Evolutionary conservation across 768 basidiomycete genomes (phyloP), one percentile per base, ranked within the genome.

Genomic region (Agrocybe chaxingu): DNA sequence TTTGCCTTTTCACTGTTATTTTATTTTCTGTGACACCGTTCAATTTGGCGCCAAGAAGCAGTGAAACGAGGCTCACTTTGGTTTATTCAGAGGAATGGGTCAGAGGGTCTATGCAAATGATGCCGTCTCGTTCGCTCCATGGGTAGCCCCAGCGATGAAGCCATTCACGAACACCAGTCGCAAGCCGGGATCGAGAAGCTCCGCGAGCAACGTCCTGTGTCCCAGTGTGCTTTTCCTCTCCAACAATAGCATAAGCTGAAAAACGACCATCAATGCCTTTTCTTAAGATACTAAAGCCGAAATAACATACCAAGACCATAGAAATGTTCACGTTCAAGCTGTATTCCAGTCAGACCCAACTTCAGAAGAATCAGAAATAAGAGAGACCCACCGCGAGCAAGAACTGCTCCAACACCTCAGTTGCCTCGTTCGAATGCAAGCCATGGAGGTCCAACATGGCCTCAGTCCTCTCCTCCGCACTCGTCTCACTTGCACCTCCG

Each of bases 141-240:
- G 95, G 90, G 71, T 95, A 98, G 50, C 91, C 90, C 92, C 92
- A 98, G 48, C 88, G 82, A 59, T 93, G 89, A 41, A 98, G 69
- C 87, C 88, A 96, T 61, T 93, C 90, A 53, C 90, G 85, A 38
- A 97, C 86, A 8, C 89, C 91, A 1, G 89, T 81, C 9, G 90
- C 89, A 5, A 98, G 76, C 8, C 95, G 85, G 18, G 82, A 79
- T 46, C 90, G 84, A 7, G 91, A 91, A 3, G 91, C 83, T 24
- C 92, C 92, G 35, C 93, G 80, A 9, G 75, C 81, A 3, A 79
- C 71, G 60, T 95, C 92, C 62, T 95, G 92, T n/a, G 85, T 87
- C 2, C 90, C 95, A 0, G 91, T 92, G 66, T 98, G 96, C 67
- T 94, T 96, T 67, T 96, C 92, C 70, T 98, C 93, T 13, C 97